Base-by-base conservation (phyloP, 352 stramenopile genomes). In the Globisporangium spiculum region DNA sequence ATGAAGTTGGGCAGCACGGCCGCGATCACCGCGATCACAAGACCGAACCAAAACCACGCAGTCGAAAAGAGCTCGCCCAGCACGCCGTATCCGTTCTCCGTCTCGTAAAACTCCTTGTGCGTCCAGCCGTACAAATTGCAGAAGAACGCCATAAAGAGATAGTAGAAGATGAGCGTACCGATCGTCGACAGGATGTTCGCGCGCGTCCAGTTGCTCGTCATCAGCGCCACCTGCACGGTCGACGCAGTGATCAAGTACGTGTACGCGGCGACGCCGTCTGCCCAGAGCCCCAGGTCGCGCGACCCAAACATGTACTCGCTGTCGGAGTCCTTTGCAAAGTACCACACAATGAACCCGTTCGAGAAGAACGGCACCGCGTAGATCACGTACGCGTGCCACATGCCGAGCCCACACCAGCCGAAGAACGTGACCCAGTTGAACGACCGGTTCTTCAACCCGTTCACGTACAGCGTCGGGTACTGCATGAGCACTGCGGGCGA, bases 361-460 rank as follows among this genome's bases (percentile, higher is more conserved):
- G 86, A 76, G 67, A 92, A 94, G 68, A 94, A 96, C 18, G 89
- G 88, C 16, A 94, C 80, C 3, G 83, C 78, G 65, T 90, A 95
- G 34, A 96, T 90, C 44, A 95, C 83, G 63, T 95, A 96, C 18
- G 89, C 89, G 65, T 96, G 89, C 89, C 89, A 96, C n/a, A 84
- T 75, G 12, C 89, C 89, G 4, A 96, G 74, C 8, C 84, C 68
- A 66, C 88, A 96, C 89, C 89, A 96, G 2, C 86, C 86, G 60
- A 93, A 90, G 68, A 96, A 96, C 18, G 84, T 90, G 53, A 94
- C 75, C 88, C 87, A 94, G 73, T 96, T 96, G 70, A 96, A 96
- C 63, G 87, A 95, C 2, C 89, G 82, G 60, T 94, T 95, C 76
- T 94, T 92, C 34, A 96, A 61, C 1, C 89, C 89, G 58, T 96